Conservation (phyloP, 345 rosid genomes). For the Isatis tinctoria region DNA sequence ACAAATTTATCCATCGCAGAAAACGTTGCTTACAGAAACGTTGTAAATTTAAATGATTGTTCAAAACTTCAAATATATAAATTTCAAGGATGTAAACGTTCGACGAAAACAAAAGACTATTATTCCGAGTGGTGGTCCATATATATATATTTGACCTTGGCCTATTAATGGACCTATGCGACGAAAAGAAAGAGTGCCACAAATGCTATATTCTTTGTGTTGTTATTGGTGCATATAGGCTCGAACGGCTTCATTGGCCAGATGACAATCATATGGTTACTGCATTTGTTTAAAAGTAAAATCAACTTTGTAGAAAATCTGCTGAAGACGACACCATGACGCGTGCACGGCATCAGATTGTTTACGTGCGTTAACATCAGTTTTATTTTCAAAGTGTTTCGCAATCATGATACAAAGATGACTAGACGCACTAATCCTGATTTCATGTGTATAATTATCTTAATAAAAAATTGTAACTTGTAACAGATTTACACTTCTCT, state of each 20-base stretch:
- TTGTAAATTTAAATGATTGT: too few relatives aligned
- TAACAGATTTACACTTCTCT: constrained; percentile 16
- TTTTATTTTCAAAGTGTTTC: background rate
- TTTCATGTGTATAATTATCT: background rate
- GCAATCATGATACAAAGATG: background rate
- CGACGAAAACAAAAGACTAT: background rate
- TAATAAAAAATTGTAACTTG: background rate
- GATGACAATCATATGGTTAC: background rate
- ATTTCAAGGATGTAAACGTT: background rate
- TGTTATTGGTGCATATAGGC: background rate
- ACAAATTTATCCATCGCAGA: background rate
- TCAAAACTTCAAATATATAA: too few relatives aligned
- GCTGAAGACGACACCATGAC: constrained; percentile 3
- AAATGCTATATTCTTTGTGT: background rate
- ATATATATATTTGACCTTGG: background rate
- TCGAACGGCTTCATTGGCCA: background rate
- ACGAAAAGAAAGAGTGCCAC: background rate
- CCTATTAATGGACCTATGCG: background rate
- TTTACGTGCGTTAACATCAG: constrained; percentile 11
- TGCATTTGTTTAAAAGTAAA: background rate
- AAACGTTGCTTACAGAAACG: background rate
- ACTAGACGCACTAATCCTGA: constrained; percentile 18
- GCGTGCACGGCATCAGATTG: background rate
- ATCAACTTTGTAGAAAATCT: background rate
- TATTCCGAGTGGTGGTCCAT: background rate